These are phyloP conservation scores for Hypoxylon subgilvum DNA, from an alignment of 495 filamentous ascomycete species.

Conservation along the genomic window DNA sequence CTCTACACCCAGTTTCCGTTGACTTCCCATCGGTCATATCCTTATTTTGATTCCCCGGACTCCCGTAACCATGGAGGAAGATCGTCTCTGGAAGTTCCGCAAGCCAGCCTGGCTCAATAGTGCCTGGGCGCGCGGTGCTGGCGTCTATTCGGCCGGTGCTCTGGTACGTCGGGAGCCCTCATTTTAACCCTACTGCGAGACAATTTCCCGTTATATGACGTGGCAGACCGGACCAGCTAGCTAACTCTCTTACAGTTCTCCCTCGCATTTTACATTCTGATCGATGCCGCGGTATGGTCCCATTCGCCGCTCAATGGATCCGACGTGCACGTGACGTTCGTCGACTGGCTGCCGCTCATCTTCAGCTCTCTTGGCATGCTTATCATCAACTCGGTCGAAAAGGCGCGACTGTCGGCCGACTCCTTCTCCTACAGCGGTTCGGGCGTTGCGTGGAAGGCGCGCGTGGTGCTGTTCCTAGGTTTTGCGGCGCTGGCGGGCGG, in stretches of 20 bases:
- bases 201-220: neutral
- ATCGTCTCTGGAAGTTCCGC: slow-evolving; percentile 77
- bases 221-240: neutral
- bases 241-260: slow-evolving; percentile 71
- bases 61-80: slow-evolving; percentile 55
- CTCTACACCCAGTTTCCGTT: neutral
- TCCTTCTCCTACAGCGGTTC: slow-evolving; percentile 83
- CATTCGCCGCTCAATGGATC: slow-evolving; percentile 78
- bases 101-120: slow-evolving; percentile 91
- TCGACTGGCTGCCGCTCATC: slow-evolving; percentile 98
- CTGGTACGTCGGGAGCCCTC: slow-evolving; percentile 81
- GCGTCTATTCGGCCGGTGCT: slow-evolving; percentile 85
- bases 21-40: neutral
- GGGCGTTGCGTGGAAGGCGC: slow-evolving; percentile 94
- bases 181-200: no score
- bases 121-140: slow-evolving; percentile 74
- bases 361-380: slow-evolving; percentile 95
- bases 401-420: slow-evolving; percentile 82
- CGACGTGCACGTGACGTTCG: slow-evolving; percentile 86
- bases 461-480: slow-evolving; percentile 92
- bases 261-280: slow-evolving; percentile 92
- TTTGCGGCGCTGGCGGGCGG: slow-evolving; percentile 95
- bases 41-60: neutral
- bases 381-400: slow-evolving; percentile 98
- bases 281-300: slow-evolving; percentile 90